These are phyloP conservation scores for Phytophthora megakarya DNA, from an alignment of 352 stramenopile species.

Conservation along the genomic window DNA sequence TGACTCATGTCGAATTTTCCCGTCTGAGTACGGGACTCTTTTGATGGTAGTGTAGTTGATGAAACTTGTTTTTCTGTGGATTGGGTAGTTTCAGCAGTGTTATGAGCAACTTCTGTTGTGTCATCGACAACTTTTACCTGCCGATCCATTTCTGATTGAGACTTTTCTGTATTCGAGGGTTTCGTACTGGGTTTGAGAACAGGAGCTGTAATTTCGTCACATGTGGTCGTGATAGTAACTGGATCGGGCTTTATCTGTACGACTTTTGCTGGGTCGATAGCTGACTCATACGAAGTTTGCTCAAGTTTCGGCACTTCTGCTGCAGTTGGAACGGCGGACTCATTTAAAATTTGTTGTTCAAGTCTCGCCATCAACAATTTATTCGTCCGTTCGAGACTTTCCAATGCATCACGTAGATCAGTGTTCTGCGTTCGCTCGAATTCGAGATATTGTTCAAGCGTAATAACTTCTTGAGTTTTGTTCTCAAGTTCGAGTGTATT, in stretches of 20 bases:
- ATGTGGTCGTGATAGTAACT: background rate
- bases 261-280: background rate
- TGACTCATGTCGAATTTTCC: conserved; percentile 20
- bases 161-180: conserved; percentile 15
- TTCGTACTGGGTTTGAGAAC: conserved; percentile 11
- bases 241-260: background rate
- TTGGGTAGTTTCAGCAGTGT: background rate
- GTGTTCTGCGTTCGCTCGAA: conserved; percentile 38
- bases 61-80: conserved; percentile 8
- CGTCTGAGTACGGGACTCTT: conserved; percentile 3
- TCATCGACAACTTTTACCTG: background rate
- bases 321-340: conserved; percentile 33
- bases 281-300: no score
- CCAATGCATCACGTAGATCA: conserved; percentile 43
- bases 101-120: background rate
- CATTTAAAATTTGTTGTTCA: conserved; percentile 73
- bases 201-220: background rate
- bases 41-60: background rate
- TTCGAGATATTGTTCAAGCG: conserved; percentile 44
- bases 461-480: conserved; percentile 50
- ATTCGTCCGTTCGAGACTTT: conserved; percentile 65
- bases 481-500: conserved; percentile 70
- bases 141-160: conserved; percentile 19
- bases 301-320: no score
- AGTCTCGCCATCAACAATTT: conserved; percentile 63